phyloP scores from a whole-genome alignment of 2,329 filamentous ascomycete species.

The Sarocladium oryzae region DNA sequence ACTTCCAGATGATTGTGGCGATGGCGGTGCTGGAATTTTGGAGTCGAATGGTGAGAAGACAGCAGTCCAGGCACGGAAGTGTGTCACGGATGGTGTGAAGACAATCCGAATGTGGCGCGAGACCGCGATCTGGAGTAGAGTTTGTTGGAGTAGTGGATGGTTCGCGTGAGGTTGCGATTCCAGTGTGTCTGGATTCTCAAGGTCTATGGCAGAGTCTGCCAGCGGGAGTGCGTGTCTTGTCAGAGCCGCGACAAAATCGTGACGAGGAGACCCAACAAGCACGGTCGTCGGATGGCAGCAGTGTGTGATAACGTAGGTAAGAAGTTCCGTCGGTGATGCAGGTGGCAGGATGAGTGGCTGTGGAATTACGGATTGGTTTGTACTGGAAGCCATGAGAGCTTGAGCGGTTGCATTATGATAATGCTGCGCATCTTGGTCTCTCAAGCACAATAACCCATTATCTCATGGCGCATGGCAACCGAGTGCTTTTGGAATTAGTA shows the following conservation, averaged over 20 bases:
- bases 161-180: not conserved
- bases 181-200: not conserved
- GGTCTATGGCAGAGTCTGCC: not conserved
- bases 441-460: not conserved
- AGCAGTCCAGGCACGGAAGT: constrained; percentile 70
- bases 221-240: constrained; percentile 29
- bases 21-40: constrained; percentile 30
- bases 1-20: constrained; percentile 10
- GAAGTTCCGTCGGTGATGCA: constrained; percentile 51
- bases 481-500: too few species aligned
- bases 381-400: not conserved
- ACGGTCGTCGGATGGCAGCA: constrained; percentile 56
- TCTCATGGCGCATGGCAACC: too few species aligned
- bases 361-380: constrained; percentile 14
- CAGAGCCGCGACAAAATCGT: constrained; percentile 58
- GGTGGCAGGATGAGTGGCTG: constrained; percentile 43
- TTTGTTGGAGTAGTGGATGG: constrained; percentile 47
- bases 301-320: constrained; percentile 55
- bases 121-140: constrained; percentile 62
- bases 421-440: not conserved
- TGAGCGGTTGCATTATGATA: not conserved
- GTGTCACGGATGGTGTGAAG: constrained; percentile 70
- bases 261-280: constrained; percentile 61
- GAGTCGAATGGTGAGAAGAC: constrained; percentile 38
- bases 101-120: constrained; percentile 62